phyloP scores from a whole-genome alignment of 140 eudicot genomes.

The Anethum foeniculum region DNA sequence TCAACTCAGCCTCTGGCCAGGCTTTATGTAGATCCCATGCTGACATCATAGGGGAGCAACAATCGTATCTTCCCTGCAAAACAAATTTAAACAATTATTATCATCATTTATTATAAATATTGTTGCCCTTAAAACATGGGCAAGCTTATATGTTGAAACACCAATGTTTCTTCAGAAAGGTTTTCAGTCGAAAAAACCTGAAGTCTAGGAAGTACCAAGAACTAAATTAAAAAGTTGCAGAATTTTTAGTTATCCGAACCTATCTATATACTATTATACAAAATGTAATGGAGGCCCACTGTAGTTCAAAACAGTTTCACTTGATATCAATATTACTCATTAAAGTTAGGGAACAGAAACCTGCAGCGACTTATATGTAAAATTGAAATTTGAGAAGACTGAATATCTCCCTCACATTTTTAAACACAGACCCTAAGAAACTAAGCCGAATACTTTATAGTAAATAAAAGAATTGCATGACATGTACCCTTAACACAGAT shows the following conservation, averaged over 20 bases:
- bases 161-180: not conserved
- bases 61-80: constrained; percentile 89
- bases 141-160: not conserved
- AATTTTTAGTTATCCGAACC: not conserved
- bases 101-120: not conserved
- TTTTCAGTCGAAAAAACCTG: not conserved
- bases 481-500: not conserved
- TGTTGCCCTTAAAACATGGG: not conserved
- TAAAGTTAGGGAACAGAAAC: not conserved
- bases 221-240: not conserved
- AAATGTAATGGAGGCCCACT: not conserved
- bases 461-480: not conserved
- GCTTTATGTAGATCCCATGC: constrained; percentile 99
- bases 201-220: not conserved
- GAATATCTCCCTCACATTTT: not conserved
- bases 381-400: not conserved
- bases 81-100: not conserved
- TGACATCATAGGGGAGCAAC: constrained; percentile 90
- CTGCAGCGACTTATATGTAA: not conserved
- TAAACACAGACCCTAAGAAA: not conserved
- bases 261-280: no score
- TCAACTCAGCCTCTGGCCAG: constrained; percentile 97
- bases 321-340: not conserved
- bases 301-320: not conserved
- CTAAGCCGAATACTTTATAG: not conserved